phyloP scores from a whole-genome alignment of 208 protist genomes.

The Trypanosoma platydactyli region DNA sequence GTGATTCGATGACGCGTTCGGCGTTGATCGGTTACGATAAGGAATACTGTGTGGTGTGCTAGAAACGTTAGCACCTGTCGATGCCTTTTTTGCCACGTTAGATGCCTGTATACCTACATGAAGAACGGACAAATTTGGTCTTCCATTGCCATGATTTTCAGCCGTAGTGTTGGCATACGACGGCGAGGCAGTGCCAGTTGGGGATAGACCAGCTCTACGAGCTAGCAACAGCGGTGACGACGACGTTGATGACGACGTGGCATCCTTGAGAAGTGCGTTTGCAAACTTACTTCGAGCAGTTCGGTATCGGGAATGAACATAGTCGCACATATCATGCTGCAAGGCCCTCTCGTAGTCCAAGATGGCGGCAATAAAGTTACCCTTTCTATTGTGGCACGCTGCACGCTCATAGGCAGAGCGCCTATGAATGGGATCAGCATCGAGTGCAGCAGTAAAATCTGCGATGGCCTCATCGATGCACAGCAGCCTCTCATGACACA shows the following conservation, averaged over 20 bases:
- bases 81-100: background rate
- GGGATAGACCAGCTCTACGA: background rate
- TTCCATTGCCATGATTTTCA: background rate
- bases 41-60: conserved; percentile 5
- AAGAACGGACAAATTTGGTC: background rate
- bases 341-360: conserved; percentile 82
- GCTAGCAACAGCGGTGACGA: no score
- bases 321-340: conserved; percentile 31
- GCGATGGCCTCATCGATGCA: conserved; percentile 53
- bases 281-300: conserved; percentile 22
- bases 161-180: background rate
- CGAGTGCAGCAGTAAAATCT: conserved; percentile 68
- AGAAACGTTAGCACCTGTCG: background rate
- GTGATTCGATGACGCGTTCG: background rate
- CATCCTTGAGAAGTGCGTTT: background rate
- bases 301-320: background rate
- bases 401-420: conserved; percentile 73
- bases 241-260: no score
- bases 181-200: background rate
- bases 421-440: conserved; percentile 41
- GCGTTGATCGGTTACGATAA: background rate
- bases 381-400: conserved; percentile 66
- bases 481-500: conserved; percentile 54
- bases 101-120: background rate
- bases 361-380: conserved; percentile 74